Evolutionary conservation across 1,139 yeast species (phyloP).

Genomic region (Sugiyamaella castrensis): DNA sequence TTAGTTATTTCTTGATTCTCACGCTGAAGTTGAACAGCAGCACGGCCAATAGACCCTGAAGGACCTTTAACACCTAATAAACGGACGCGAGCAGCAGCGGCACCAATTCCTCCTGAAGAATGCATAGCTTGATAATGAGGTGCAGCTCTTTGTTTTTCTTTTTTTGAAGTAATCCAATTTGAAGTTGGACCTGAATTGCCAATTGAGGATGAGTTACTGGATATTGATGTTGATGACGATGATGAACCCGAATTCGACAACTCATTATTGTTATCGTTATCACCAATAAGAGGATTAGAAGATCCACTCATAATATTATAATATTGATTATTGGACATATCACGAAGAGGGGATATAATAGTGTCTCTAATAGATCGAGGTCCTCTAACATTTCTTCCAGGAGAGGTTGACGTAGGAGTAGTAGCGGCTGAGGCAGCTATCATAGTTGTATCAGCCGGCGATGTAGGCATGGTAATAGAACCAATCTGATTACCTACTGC

Average conservation of each 20-base stretch:
- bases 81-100: constrained; percentile 28
- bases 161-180: constrained; percentile 25
- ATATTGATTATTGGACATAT: constrained; percentile 22
- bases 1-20: constrained; percentile 16
- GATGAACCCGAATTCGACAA: background rate
- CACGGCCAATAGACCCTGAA: constrained; percentile 24
- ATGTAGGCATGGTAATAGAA: background rate
- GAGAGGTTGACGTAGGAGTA: constrained; percentile 2
- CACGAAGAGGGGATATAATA: constrained; percentile 27
- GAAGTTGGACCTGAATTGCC: constrained; percentile 20
- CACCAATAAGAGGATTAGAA: background rate
- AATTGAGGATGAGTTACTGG: constrained; percentile 9
- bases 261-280: background rate
- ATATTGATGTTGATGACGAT: constrained; percentile 3
- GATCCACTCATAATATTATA: background rate
- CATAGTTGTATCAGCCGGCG: constrained; percentile 10
- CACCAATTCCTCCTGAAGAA: constrained; percentile 22
- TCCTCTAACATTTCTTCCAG: constrained; percentile 25
- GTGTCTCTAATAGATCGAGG: constrained; percentile 28
- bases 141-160: constrained; percentile 24
- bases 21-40: constrained; percentile 24
- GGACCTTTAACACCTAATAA: constrained; percentile 23
- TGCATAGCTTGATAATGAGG: constrained; percentile 23
- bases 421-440: constrained; percentile 5
- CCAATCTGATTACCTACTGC: background rate